A percentile compares a stretch with the other conserved stretches of the same genome.
These are phyloP conservation scores for Raddia guianensis DNA, from an alignment of 176 grass and related monocot genomes.

Conservation along the genomic window DNA sequence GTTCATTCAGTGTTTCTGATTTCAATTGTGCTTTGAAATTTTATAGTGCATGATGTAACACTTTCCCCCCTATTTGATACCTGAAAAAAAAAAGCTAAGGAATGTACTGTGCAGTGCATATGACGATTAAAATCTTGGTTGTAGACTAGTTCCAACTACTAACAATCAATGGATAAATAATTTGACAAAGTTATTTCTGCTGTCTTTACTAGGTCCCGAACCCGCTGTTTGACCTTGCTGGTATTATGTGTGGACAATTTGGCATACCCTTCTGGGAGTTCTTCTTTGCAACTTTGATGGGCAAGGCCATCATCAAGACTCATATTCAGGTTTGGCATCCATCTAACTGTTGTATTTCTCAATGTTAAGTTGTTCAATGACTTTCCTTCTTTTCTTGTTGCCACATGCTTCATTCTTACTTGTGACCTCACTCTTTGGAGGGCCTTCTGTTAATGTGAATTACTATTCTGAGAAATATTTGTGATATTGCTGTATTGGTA, in stretches of 20 bases:
- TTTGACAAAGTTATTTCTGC: slow-evolving; percentile 18
- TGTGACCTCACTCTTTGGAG: background rate
- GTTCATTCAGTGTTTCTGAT: background rate
- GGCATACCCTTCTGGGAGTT: slow-evolving; percentile 94
- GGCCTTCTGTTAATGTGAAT: background rate
- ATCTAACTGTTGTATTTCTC: background rate
- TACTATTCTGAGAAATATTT: background rate
- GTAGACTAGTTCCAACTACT: background rate
- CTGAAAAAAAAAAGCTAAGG: background rate
- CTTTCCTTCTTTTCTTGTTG: slow-evolving; percentile 27
- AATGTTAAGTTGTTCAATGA: background rate
- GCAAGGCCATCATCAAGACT: slow-evolving; percentile 95
- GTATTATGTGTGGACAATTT: slow-evolving; percentile 99
- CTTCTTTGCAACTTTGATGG: slow-evolving; percentile 86
- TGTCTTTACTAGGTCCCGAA: slow-evolving; percentile 72
- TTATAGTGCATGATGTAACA: slow-evolving; percentile 2
- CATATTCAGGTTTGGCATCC: slow-evolving; percentile 87
- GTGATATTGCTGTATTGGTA: slow-evolving; percentile 13
- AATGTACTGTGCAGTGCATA: background rate
- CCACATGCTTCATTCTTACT: background rate
- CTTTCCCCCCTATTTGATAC: slow-evolving; percentile 20
- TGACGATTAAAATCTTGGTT: background rate
- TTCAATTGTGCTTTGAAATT: slow-evolving; percentile 23
- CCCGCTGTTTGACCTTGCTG: slow-evolving; percentile 93
- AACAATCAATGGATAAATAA: slow-evolving; percentile 3